These are phyloP conservation scores for Penicillium simplicissimum DNA, from an alignment of 495 filamentous ascomycete genomes.

Conservation along the genomic window DNA sequence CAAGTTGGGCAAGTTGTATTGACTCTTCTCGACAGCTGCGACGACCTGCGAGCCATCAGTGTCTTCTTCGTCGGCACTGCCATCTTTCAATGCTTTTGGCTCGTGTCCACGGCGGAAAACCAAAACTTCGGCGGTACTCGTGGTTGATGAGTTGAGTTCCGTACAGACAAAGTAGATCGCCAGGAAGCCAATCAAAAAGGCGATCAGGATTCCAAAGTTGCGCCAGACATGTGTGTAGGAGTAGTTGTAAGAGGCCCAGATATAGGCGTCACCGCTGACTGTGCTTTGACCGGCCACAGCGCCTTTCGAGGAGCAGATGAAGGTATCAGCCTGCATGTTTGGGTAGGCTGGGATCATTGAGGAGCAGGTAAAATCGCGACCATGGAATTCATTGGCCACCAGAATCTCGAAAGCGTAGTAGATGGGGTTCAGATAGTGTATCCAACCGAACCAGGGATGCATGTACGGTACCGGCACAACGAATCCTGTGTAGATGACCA, in stretches of 20 bases:
- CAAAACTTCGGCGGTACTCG: conserved; percentile 41
- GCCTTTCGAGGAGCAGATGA: conserved; percentile 4
- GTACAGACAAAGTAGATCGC: conserved; percentile 9
- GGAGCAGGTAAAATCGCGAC: not conserved
- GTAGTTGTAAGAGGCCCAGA: conserved; percentile 7
- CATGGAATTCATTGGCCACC: conserved; percentile 46
- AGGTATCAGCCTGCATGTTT: not conserved
- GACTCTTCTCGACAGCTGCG: conserved; percentile 52
- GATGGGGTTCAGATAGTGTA: conserved; percentile 77
- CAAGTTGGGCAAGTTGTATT: conserved; percentile 19
- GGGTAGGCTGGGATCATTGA: conserved; percentile 6
- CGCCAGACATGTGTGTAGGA: conserved; percentile 14
- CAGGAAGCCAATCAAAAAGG: conserved; percentile 11
- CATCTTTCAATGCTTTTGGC: conserved; percentile 51
- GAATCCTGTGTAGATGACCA: conserved; percentile 84
- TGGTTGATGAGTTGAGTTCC: conserved; percentile 3
- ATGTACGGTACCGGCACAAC: conserved; percentile 65
- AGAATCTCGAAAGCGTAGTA: conserved; percentile 38
- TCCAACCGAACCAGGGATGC: conserved; percentile 75
- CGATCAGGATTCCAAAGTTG: conserved; percentile 15
- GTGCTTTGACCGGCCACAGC: conserved; percentile 7
- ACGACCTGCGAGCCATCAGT: not conserved
- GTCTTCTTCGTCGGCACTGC: conserved; percentile 39
- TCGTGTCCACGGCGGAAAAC: conserved; percentile 40
- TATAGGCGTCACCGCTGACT: conserved; percentile 12